A percentile compares a stretch with the other conserved stretches of the same genome.
These are phyloP conservation scores for Boletus subparvulus DNA, from an alignment of 768 basidiomycete species.

Conservation along the genomic window DNA sequence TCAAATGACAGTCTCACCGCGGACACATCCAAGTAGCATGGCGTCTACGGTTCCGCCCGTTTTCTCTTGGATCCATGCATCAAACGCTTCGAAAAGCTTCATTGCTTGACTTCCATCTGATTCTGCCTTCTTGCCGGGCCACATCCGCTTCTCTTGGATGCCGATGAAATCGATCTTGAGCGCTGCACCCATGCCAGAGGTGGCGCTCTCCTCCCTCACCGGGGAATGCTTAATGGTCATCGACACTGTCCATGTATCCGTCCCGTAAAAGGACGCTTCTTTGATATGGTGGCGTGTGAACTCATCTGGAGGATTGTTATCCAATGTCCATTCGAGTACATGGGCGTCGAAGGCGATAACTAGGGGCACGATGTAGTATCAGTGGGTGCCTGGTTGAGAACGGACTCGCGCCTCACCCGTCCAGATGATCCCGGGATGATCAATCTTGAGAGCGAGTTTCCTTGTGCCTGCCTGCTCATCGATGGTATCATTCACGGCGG, in stretches of 20 bases:
- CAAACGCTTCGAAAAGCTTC: constrained; percentile 70
- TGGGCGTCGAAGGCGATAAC: constrained; percentile 92
- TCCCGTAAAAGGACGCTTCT: constrained; percentile 84
- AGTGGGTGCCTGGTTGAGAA: background rate
- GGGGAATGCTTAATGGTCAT: constrained; percentile 60
- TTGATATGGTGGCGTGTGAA: constrained; percentile 85
- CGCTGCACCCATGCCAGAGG: background rate
- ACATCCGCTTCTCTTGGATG: constrained; percentile 81
- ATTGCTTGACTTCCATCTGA: constrained; percentile 58
- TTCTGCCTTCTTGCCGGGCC: constrained; percentile 65
- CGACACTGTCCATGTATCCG: constrained; percentile 69
- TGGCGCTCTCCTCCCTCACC: background rate
- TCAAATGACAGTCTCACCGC: constrained; percentile 51
- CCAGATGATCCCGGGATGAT: constrained; percentile 86
- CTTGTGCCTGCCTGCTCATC: constrained; percentile 63
- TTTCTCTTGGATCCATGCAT: constrained; percentile 68
- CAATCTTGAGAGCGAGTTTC: constrained; percentile 63
- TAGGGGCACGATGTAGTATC: constrained; percentile 18
- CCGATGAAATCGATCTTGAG: constrained; percentile 76
- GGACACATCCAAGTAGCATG: constrained; percentile 67
- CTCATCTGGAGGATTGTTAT: constrained; percentile 74
- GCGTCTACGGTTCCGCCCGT: constrained; percentile 67
- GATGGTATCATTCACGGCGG: constrained; percentile 54
- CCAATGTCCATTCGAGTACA: constrained; percentile 81
- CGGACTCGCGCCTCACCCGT: constrained; percentile 49